Evolutionary conservation across 805 yeast genomes (phyloP).

Genomic region (Schwanniomyces polymorphus): DNA sequence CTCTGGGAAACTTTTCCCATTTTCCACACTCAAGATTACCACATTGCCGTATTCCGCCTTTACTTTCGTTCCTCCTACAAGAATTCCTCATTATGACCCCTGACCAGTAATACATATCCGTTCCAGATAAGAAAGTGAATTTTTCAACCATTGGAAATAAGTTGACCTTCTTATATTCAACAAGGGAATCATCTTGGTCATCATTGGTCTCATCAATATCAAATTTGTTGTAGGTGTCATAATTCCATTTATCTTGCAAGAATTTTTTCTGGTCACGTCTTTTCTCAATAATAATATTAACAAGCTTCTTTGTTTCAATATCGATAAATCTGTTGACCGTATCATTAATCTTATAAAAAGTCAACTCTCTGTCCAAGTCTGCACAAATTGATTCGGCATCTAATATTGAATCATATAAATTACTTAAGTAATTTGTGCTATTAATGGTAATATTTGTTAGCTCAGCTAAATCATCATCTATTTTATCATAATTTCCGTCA

Average conservation of each 20-base stretch:
- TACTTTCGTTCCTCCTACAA: constrained; percentile 82
- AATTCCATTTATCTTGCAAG: constrained; percentile 37
- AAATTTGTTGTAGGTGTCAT: constrained; percentile 39
- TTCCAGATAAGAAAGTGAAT: constrained; percentile 70
- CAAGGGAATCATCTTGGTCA: constrained; percentile 35
- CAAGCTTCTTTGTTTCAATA: constrained; percentile 31
- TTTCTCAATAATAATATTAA: constrained; percentile 31
- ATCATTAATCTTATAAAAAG: constrained; percentile 31
- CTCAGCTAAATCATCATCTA: constrained; percentile 2
- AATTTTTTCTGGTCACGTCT: constrained; percentile 29
- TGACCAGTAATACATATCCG: constrained; percentile 93
- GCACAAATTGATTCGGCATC: constrained; percentile 34
- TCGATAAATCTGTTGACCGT: constrained; percentile 30
- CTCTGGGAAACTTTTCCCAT: constrained; percentile 90
- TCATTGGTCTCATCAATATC: constrained; percentile 34
- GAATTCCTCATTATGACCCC: constrained; percentile 97
- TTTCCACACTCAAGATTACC: constrained; percentile 90
- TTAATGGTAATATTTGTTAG: constrained; percentile 7
- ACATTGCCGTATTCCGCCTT: constrained; percentile 92
- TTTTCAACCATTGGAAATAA: constrained; percentile 90
- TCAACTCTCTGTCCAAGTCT: constrained; percentile 34
- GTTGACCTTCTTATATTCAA: constrained; percentile 55
- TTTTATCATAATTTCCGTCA: constrained; percentile 5
- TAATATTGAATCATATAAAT: constrained; percentile 32
- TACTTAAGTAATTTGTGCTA: constrained; percentile 17